A percentile compares a stretch with the other conserved stretches of the same genome.
These are phyloP conservation scores for Magnolia sinica DNA, from an alignment of 164 flowering plant genomes.

Conservation along the genomic window DNA sequence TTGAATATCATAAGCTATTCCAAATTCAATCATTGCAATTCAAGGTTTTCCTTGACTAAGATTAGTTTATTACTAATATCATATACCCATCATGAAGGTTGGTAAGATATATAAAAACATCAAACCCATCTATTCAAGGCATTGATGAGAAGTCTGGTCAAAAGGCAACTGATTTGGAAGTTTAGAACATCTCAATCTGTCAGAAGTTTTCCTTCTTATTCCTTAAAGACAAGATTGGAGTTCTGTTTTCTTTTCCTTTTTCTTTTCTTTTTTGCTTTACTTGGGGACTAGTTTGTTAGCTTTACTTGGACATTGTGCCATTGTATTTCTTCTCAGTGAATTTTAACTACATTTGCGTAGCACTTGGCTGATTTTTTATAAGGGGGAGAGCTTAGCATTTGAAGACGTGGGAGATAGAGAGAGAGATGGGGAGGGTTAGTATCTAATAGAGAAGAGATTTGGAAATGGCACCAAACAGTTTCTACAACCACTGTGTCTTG, in stretches of 20 bases:
- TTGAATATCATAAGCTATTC: not conserved
- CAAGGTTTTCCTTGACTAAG: not conserved
- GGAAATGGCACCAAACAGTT: too few relatives aligned
- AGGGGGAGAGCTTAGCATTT: not conserved
- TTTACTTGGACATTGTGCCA: not conserved
- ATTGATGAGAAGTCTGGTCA: not conserved
- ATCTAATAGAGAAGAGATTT: too few relatives aligned
- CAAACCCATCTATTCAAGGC: not conserved
- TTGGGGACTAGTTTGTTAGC: not conserved
- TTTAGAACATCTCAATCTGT: not conserved
- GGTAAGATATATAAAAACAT: not conserved
- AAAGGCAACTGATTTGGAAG: not conserved
- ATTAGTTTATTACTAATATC: not conserved
- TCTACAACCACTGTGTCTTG: too few relatives aligned
- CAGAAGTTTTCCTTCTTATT: not conserved
- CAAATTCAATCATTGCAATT: not conserved
- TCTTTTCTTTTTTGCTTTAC: not conserved
- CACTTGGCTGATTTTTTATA: not conserved
- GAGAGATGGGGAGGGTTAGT: not conserved
- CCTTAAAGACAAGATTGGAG: not conserved
- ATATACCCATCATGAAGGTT: not conserved
- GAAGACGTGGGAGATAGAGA: not conserved
- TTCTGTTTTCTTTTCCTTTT: not conserved
- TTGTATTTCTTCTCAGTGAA: not conserved
- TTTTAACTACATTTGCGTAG: not conserved